Base-by-base conservation (phyloP, 768 basidiomycete species). In the Atractiella rhizophila region DNA sequence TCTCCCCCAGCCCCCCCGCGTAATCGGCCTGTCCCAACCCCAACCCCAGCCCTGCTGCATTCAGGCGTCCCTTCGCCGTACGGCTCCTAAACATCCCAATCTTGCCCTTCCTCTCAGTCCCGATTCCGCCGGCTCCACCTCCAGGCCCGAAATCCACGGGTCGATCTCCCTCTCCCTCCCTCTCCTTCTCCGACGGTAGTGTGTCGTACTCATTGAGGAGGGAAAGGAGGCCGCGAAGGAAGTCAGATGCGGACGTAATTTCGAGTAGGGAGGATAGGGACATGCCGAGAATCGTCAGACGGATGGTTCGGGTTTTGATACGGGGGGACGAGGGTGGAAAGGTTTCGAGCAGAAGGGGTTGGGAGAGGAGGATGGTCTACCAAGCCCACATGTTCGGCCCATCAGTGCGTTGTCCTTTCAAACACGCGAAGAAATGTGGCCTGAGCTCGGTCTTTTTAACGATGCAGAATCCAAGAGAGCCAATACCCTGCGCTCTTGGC, bases 241-340 rank as follows among this genome's bases (percentile, higher is more conserved):
- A 70, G 55, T 88, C 83, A 35, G 70, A 66, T 0, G 81, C 71
- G 42, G 76, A 73, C 42, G 71, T 66, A 32, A 83, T 74, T 49
- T 86, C 82, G 42, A 85, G 68, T 7, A 81, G 60, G 43, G 70
- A 71, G 31, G 78, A 74, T 29, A 88, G 66, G 8, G 79, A 83
- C 71, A 86, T 74, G 4, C 75, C 82, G 23, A 86, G 71, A 42
- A 78, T 67, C 33, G 79, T 73, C 53, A 79, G 85, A 33, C 79
- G 76, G 51, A 66, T 67, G 28, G 82, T 79, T 42, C 82, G 33
- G 19, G n/a, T n/a, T n/a, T n/a, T n/a, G n/a, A n/a, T n/a, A n/a
- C n/a, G n/a, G n/a, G n/a, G n/a, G n/a, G n/a, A n/a, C n/a, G n/a
- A n/a, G n/a, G n/a, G n/a, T n/a, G n/a, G n/a, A n/a, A n/a, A n/a